Base-by-base conservation (phyloP, 1,284 basidiomycete species). In the Ceratobasidium sp. region DNA sequence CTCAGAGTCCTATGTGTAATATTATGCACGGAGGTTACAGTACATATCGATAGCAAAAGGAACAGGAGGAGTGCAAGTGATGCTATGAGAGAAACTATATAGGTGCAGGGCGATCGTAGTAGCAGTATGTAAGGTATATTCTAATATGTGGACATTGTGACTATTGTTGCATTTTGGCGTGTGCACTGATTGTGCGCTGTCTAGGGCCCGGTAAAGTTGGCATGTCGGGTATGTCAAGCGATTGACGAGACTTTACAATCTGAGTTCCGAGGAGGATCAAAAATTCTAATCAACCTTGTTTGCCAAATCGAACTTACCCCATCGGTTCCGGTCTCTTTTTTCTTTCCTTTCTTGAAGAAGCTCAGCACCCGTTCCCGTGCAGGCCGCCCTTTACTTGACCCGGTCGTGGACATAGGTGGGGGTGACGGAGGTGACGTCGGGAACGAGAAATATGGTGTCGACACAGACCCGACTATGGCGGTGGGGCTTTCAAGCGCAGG, bases 271-370 rank as follows among this genome's bases (percentile, higher is more conserved):
- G n/a, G 46, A 38, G 23, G 10, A n/a, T 65, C 33, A n/a, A n/a
- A 75, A 33, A 27, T 14, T 30, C 16, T 10, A 23, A 35, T 30
- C 3, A 46, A 14, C 4, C 33, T 8, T n/a, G 50, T 20, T 54
- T 64, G n/a, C 20, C 23, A 44, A 27, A n/a, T 27, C 33, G 10
- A 18, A 27, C 71, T 65, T 35, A 75, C 71, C 44, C 30, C 33
- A n/a, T 65, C 60, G 33, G 30, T n/a, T 16, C 20, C 20, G 16
- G n/a, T 41, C 30, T 75, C 62, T 30, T 75, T 75, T 38, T 75
- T 75, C 60, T 65, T 75, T 62, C 70, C 70, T 35, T 62, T 73
- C 55, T 75, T 75, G 33, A 75, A 75, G 46, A 75, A 65, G 33
- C 71, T 75, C 33, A 75, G 48, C 33, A 75, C 71, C 7, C 71